phyloP scores from a whole-genome alignment of 805 yeast species.

The Saccharomycopsis sp. region DNA sequence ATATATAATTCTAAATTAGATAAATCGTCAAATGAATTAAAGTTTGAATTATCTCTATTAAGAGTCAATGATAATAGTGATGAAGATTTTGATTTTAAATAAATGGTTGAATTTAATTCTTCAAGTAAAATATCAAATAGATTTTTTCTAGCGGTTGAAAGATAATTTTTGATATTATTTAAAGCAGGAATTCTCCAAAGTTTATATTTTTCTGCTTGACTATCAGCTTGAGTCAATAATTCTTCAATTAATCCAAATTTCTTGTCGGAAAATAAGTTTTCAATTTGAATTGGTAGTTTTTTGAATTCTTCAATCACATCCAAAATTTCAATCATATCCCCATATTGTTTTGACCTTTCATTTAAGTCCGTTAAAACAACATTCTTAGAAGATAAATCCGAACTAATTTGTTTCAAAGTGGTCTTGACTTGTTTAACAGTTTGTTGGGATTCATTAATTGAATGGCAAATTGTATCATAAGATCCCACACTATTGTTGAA shows the following conservation, averaged over 20 bases:
- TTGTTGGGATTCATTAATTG: slow-evolving; percentile 56
- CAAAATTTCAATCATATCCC: slow-evolving; percentile 60
- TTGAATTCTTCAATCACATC: slow-evolving; percentile 55
- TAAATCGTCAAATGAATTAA: slow-evolving; percentile 21
- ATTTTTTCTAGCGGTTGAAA: slow-evolving; percentile 46
- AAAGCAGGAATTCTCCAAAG: slow-evolving; percentile 52
- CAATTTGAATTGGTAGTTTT: slow-evolving; percentile 51
- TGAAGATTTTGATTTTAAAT: slow-evolving; percentile 28
- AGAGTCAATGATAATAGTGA: slow-evolving; percentile 9
- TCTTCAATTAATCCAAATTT: slow-evolving; percentile 57
- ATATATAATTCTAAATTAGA: slow-evolving; percentile 44
- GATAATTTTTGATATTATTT: slow-evolving; percentile 36
- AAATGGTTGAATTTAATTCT: slow-evolving; percentile 63
- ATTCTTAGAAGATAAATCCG: slow-evolving; percentile 41
- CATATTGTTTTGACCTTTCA: slow-evolving; percentile 47
- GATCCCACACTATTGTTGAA: slow-evolving; percentile 82
- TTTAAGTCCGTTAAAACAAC: slow-evolving; percentile 55
- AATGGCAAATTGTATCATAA: slow-evolving; percentile 58
- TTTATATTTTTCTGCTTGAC: slow-evolving; percentile 38
- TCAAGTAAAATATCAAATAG: slow-evolving; percentile 67
- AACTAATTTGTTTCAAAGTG: slow-evolving; percentile 37
- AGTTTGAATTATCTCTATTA: slow-evolving; percentile 11
- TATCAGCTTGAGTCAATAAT: slow-evolving; percentile 35
- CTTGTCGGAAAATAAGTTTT: slow-evolving; percentile 56
- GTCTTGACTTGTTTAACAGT: slow-evolving; percentile 39